Base-by-base conservation (phyloP, 2,329 filamentous ascomycete genomes). In the Ceratocystis diversiconidia region DNA sequence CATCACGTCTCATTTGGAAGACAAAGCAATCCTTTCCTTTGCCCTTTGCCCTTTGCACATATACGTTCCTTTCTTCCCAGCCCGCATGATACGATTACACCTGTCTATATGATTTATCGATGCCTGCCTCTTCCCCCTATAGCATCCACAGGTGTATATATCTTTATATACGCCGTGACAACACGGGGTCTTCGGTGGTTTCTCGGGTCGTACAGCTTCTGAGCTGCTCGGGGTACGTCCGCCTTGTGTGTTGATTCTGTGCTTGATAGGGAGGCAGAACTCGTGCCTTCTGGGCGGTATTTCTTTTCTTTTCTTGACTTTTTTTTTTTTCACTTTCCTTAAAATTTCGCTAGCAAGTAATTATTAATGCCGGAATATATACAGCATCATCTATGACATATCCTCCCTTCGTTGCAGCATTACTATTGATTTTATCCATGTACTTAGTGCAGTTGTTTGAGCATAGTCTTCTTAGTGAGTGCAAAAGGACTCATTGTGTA, bases 331-430 rank as follows among this genome's bases (percentile, higher is more conserved):
- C 25, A 62, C 60, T 46, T 22, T 62, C 60, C 60, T 62, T 62
- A 43, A 62, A 30, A 62, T 48, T 17, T 62, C 17, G 30, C 44
- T n/a, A 48, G 60, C 22, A 62, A 12, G 59, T 62, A 62, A 62
- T 62, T 10, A 59, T 59, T 59, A 59, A 59, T 59, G 7, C 15
- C 30, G 19, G 30, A 36, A 62, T 62, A 30, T 62, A 62, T n/a
- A 28, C 46, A 43, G 19, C 36, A 12, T 41, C 32, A 62, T n/a
- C 25, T 19, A 19, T n/a, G 10, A 62, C 36, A 55, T 4, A 17
- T 5, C 28, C 7, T 59, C n/a, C 6, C 2, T 59, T 15, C n/a
- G 30, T 15, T 30, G 12, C 22, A 30, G 2, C 1, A 30, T 57
- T 19, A 1, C 48, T 52, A 52, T 25, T n/a, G 22, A 52, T 25